phyloP scores from a whole-genome alignment of 2,329 filamentous ascomycete species.

The Scortechinia acanthostroma region DNA sequence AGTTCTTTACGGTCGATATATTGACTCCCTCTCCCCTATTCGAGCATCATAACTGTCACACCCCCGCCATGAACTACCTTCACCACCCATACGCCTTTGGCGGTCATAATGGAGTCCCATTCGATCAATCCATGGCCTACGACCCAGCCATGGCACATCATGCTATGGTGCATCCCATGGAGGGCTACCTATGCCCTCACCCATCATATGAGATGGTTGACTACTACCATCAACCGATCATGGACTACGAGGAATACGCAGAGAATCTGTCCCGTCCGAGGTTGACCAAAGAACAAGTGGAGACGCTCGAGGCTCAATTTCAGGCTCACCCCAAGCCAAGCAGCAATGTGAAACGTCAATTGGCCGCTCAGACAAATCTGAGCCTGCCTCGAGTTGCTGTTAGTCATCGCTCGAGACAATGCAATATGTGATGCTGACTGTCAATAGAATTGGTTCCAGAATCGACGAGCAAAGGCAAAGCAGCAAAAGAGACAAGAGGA shows the following conservation, averaged over 20 bases:
- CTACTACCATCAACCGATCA: slow-evolving; percentile 11
- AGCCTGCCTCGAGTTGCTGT: slow-evolving; percentile 37
- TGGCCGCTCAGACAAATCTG: slow-evolving; percentile 36
- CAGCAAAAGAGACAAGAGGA: slow-evolving; percentile 38
- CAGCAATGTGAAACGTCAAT: slow-evolving; percentile 36
- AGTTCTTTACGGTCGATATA: too few relatives aligned
- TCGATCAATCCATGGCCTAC: slow-evolving; percentile 24
- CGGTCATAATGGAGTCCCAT: slow-evolving; percentile 19
- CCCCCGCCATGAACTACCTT: not conserved
- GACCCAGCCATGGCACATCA: slow-evolving; percentile 23
- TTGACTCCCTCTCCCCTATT: too few relatives aligned
- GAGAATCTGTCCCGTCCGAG: slow-evolving; percentile 36
- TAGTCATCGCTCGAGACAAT: slow-evolving; percentile 12
- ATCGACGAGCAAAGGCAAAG: slow-evolving; percentile 39
- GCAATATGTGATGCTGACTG: too few relatives aligned
- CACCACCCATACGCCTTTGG: slow-evolving; percentile 17
- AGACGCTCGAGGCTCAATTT: slow-evolving; percentile 36
- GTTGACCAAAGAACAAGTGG: slow-evolving; percentile 40
- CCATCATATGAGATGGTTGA: not conserved
- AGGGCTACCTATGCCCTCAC: slow-evolving; percentile 24
- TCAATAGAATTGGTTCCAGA: slow-evolving; percentile 41
- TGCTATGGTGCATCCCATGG: slow-evolving; percentile 15
- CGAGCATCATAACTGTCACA: too few relatives aligned
- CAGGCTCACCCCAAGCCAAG: slow-evolving; percentile 38
- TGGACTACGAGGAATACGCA: slow-evolving; percentile 33